phyloP scores from a whole-genome alignment of 345 rosid genomes.

The Camelina hispida region DNA sequence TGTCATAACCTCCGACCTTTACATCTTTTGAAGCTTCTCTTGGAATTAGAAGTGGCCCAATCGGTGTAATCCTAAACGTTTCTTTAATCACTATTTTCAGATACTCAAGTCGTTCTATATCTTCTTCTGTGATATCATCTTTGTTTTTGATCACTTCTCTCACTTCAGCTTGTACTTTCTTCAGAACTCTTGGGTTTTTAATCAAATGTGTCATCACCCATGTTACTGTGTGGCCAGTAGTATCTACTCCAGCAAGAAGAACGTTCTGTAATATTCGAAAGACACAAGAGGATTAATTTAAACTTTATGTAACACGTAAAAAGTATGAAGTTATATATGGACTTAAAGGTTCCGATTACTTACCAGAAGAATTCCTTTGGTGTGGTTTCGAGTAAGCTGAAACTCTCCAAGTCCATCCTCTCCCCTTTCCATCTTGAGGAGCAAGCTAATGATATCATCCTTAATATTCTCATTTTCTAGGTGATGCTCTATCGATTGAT shows the following conservation, averaged over 20 bases:
- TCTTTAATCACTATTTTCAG: constrained; percentile 34
- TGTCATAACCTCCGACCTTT: constrained; percentile 18
- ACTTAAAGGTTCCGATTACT: background rate
- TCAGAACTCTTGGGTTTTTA: constrained; percentile 32
- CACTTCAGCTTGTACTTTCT: constrained; percentile 35
- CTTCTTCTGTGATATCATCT: constrained; percentile 28
- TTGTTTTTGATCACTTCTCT: constrained; percentile 26
- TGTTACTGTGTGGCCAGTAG: constrained; percentile 19
- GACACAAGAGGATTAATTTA: background rate
- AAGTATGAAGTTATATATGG: background rate
- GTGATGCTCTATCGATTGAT: constrained; percentile 50
- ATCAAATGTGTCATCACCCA: constrained; percentile 40
- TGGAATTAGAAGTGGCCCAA: constrained; percentile 34
- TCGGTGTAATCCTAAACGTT: constrained; percentile 20
- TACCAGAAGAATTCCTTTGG: constrained; percentile 56
- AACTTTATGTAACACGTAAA: background rate
- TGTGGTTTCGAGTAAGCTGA: constrained; percentile 46
- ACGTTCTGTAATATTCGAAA: constrained; percentile 11
- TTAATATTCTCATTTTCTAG: constrained; percentile 36
- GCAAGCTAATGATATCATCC: constrained; percentile 52
- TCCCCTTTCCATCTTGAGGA: constrained; percentile 45
- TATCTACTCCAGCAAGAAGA: constrained; percentile 39
- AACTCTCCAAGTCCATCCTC: constrained; percentile 25
- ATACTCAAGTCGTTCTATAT: constrained; percentile 31
- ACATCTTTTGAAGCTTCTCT: constrained; percentile 27